These are phyloP conservation scores for Psilocybe sp. DNA, from an alignment of 768 basidiomycete genomes.

Conservation along the genomic window DNA sequence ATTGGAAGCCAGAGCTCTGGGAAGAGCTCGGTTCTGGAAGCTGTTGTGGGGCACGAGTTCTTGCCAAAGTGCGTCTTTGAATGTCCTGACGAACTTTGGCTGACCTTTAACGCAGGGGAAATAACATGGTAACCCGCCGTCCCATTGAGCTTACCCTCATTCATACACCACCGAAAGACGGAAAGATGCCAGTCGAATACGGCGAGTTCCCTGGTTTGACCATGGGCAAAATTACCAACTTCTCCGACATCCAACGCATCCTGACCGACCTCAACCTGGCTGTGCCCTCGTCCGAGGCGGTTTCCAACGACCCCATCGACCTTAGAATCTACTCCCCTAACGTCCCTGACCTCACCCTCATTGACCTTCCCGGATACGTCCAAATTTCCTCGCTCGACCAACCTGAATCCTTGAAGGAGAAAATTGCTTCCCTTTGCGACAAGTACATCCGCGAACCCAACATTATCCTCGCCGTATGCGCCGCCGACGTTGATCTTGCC, in stretches of 20 bases:
- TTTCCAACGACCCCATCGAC: slow-evolving; percentile 94
- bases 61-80: slow-evolving; percentile 80
- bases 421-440: slow-evolving; percentile 86
- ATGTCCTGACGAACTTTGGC: not conserved
- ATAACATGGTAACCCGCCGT: slow-evolving; percentile 98
- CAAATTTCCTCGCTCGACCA: slow-evolving; percentile 95
- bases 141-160: slow-evolving; percentile 98
- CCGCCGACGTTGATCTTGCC: slow-evolving; percentile 97
- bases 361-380: slow-evolving; percentile 96
- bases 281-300: slow-evolving; percentile 84
- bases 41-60: slow-evolving; percentile 97
- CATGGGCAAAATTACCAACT: slow-evolving; percentile 86
- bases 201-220: slow-evolving; percentile 93
- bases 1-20: slow-evolving; percentile 98
- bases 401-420: slow-evolving; percentile 90
- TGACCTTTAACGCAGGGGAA: slow-evolving; percentile 57
- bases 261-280: slow-evolving; percentile 94
- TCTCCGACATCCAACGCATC: slow-evolving; percentile 87
- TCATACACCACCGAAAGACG: slow-evolving; percentile 71
- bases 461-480: slow-evolving; percentile 97
- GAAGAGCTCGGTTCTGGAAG: slow-evolving; percentile 96
- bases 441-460: slow-evolving; percentile 99
- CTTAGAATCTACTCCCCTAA: slow-evolving; percentile 94
- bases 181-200: slow-evolving; percentile 67
- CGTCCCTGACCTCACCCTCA: slow-evolving; percentile 95